These are phyloP conservation scores for Microbotryum lychnidis-dioicae DNA, from an alignment of 1,284 basidiomycete genomes.

Conservation along the genomic window DNA sequence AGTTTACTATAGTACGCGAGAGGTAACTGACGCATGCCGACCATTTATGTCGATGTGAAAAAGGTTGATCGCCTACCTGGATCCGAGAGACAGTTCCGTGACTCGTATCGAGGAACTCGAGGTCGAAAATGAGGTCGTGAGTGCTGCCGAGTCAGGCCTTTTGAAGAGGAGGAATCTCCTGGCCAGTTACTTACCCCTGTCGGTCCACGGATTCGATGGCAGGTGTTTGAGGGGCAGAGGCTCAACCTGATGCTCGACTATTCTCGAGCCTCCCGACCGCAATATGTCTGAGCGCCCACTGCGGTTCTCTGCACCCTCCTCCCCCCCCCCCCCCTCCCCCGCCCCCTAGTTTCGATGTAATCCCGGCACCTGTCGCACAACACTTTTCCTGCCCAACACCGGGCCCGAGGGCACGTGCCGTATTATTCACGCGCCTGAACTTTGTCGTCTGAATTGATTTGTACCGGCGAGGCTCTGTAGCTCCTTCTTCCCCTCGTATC, in stretches of 20 bases:
- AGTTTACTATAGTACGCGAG: neutral
- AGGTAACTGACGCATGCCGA: neutral
- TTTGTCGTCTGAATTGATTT: no score
- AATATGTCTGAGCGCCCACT: constrained; percentile 11
- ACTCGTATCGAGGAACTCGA: constrained; percentile 28
- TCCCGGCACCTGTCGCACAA: no score
- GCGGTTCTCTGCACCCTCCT: no score
- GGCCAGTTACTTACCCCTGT: neutral
- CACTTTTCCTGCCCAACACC: no score
- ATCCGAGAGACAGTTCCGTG: constrained; percentile 12
- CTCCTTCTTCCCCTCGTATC: no score
- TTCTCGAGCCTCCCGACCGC: constrained; percentile 18
- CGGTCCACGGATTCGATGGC: neutral
- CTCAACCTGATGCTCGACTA: constrained; percentile 25
- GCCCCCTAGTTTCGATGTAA: no score
- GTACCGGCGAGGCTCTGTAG: no score
- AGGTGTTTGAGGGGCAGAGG: constrained; percentile 1
- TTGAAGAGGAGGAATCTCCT: neutral
- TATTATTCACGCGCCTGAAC: no score
- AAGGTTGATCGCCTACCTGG: constrained; percentile 22
- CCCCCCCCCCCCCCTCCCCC: no score
- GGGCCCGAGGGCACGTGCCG: no score
- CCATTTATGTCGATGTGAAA: neutral
- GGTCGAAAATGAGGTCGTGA: constrained; percentile 25
- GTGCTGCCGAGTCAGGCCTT: neutral